Conservation (phyloP, 345 rosid genomes). For the Adansonia digitata region DNA sequence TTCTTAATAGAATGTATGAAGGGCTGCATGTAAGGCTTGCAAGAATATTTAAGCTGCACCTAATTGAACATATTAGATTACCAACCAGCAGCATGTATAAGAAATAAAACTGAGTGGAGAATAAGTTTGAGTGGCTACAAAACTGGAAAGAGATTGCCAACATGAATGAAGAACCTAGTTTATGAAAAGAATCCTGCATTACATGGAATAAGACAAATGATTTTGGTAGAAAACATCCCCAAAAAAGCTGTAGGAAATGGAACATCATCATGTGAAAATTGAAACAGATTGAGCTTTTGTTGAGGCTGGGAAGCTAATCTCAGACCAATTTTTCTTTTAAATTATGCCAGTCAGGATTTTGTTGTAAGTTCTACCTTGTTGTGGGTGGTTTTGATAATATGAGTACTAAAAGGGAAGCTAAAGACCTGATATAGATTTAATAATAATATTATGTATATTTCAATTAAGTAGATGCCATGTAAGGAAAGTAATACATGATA, state of each 20-base stretch:
- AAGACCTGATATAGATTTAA: not conserved
- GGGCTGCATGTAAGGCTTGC: not conserved
- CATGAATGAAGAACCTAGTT: not conserved
- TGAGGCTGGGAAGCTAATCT: not conserved
- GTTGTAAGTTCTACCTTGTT: not conserved
- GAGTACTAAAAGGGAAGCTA: not conserved
- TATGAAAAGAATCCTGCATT: not conserved
- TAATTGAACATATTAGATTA: not conserved
- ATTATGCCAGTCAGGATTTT: not conserved
- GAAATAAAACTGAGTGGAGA: not conserved
- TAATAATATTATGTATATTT: not conserved
- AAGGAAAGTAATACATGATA: not conserved
- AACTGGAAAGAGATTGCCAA: not conserved
- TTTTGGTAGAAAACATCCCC: not conserved
- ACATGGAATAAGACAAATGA: not conserved
- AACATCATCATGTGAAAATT: not conserved
- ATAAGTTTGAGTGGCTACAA: not conserved
- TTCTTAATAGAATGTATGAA: not conserved
- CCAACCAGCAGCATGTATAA: not conserved
- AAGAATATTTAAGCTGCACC: not conserved
- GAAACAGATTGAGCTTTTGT: not conserved
- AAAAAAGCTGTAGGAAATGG: not conserved
- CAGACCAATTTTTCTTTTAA: not conserved
- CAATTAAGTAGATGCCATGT: not conserved
- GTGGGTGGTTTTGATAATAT: slow-evolving; percentile 3